Base-by-base conservation (phyloP, 2,329 filamentous ascomycete genomes). In the Diaporthe sp. region DNA sequence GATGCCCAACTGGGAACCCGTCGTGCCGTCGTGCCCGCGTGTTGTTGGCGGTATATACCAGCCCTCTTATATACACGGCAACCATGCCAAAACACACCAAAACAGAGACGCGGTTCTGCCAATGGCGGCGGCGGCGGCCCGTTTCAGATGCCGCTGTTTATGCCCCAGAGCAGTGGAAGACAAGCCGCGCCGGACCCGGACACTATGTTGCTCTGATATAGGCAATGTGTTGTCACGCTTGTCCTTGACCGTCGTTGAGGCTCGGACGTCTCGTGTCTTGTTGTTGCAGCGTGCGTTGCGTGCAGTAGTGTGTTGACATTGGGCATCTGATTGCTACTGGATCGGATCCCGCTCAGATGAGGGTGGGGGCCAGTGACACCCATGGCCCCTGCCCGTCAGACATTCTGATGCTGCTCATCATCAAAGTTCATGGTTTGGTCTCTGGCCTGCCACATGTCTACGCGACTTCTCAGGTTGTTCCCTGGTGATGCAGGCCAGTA, bases 351-450 rank as follows among this genome's bases (percentile, higher is more conserved):
- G 71, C 58, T 42, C 71, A 73, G 55, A 73, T 72, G 58, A 73
- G 31, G 46, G 44, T 73, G 49, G 28, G 65, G 65, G 65, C 44
- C 53, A 73, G 57, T 53, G 34, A 55, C 71, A 62, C 71, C 31
- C 71, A 42, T 55, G 31, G 1, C 34, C 71, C 58, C 46, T 51
- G 61, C 46, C 37, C n/a, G 71, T 55, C 71, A 65, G 71, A 65
- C 58, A 73, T 55, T 44, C 28, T 55, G 55, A 73, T 37, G 71
- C 71, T 73, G 71, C 46, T 65, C 71, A 44, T 62, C 49, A 73
- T 73, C 71, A 73, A 73, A 73, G 31, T 28, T 51, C 25, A 65
- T 58, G 51, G 25, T 57, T 44, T 49, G 19, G 57, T n/a, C 28
- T 22, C 49, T 53, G 15, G 28, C 44, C 19, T 62, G 34, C 44